Base-by-base conservation (phyloP, 352 stramenopile genomes). In the Phytophthora foliorum region DNA sequence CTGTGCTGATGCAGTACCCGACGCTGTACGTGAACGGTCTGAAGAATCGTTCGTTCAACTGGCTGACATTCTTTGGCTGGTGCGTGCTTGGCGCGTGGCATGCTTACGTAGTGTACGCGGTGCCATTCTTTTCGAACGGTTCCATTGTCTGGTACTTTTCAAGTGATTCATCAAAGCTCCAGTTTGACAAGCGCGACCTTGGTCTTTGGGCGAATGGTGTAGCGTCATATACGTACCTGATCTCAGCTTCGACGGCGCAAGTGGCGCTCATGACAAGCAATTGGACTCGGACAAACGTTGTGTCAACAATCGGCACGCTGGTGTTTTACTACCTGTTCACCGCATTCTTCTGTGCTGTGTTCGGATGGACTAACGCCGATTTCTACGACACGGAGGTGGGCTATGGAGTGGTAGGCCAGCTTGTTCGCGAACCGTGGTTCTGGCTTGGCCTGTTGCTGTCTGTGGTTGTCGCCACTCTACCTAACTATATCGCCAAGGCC, bases 41-140 rank as follows among this genome's bases (percentile, higher is more conserved):
- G 29, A 93, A 94, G 75, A 95, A 94, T 53, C 82, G 90, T 2
- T 95, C 88, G 56, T 97, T 97, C 67, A 97, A 97, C 72, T 95
- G 88, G 88, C 74, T 95, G 44, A 91, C 85, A 16, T 97, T 97
- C 63, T 91, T 94, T 53, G 87, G 87, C 3, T 97, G 90, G 90
- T 97, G 88, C 60, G 64, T 84, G 8, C 72, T 97, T 4, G 90
- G 90, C 11, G 74, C 84, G n/a, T 97, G 90, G 90, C 90, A 97
- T 58, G 90, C 90, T 16, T 97, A 95, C 57, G 83, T 95, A 36
- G 91, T 97, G 29, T 95, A 90, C 59, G 78, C 84, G 3, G 80
- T 95, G 14, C 88, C 90, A 16, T 97, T 95, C 63, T 94, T 93
- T 62, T 76, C 87, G 46, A 90, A 97, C 46, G 89, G 90, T 9